These are phyloP conservation scores for Chalciporus sphaerocephalus DNA, from an alignment of 768 basidiomycete species.

Conservation along the genomic window DNA sequence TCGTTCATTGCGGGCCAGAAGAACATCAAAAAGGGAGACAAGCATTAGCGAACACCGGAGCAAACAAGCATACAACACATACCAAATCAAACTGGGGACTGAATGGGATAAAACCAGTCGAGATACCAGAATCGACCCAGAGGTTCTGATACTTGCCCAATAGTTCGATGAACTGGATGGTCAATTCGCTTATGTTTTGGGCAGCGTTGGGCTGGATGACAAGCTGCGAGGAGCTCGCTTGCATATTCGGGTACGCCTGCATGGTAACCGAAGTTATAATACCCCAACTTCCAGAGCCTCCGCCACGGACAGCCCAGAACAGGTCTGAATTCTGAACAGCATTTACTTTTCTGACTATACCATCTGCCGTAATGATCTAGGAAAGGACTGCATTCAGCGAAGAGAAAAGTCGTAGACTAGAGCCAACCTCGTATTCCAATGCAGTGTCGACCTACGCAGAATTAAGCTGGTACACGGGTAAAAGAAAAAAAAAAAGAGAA, in stretches of 20 bases:
- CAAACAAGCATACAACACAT: neutral
- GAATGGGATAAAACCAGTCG: too few species aligned
- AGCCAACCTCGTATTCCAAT: slow-evolving; percentile 35
- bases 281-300: slow-evolving; percentile 48
- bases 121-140: slow-evolving; percentile 9
- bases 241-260: slow-evolving; percentile 5
- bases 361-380: slow-evolving; percentile 40
- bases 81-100: neutral
- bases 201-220: slow-evolving; percentile 8
- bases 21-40: slow-evolving; percentile 1
- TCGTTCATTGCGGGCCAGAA: slow-evolving; percentile 7
- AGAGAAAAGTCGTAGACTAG: too few species aligned
- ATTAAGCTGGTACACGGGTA: neutral
- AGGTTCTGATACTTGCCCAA: slow-evolving; percentile 17
- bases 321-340: slow-evolving; percentile 39
- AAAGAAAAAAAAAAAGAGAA: too few species aligned
- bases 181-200: slow-evolving; percentile 9
- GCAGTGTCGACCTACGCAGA: slow-evolving; percentile 41
- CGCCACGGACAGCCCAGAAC: slow-evolving; percentile 53
- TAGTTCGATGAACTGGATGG: slow-evolving; percentile 14
- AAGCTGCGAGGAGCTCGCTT: slow-evolving; percentile 6
- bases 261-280: slow-evolving; percentile 33
- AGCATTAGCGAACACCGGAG: slow-evolving; percentile 3
- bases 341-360: slow-evolving; percentile 38
- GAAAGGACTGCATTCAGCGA: neutral